A percentile compares a stretch with the other conserved stretches of the same genome.
Evolutionary conservation across 2,329 filamentous ascomycete species (phyloP).

Genomic region (Nemania serpens): DNA sequence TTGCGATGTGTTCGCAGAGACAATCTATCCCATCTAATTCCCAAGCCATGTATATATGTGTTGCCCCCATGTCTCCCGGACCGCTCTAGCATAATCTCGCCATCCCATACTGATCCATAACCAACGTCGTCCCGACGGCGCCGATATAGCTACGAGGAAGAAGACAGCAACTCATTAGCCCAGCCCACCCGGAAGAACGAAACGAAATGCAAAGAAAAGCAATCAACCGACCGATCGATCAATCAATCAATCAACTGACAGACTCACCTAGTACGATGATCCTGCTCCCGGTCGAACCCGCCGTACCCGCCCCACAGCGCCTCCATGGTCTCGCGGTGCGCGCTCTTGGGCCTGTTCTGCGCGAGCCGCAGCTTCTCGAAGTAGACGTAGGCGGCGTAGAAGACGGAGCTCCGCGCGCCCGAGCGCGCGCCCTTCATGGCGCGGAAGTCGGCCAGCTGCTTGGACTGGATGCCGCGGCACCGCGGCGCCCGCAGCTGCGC

Average conservation of each 20-base stretch:
- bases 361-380: conserved; percentile 63
- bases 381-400: conserved; percentile 61
- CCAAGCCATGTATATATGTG: too few relatives aligned
- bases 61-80: too few relatives aligned
- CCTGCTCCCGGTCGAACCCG: conserved; percentile 1
- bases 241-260: too few relatives aligned
- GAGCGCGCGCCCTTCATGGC: conserved; percentile 51
- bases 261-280: conserved; percentile 16
- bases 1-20: too few relatives aligned
- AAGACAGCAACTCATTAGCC: too few relatives aligned
- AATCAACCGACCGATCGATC: too few relatives aligned
- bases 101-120: conserved; percentile 9
- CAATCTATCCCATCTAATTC: too few relatives aligned
- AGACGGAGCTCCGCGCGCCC: conserved; percentile 53
- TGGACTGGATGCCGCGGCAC: conserved; percentile 40
- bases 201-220: too few relatives aligned
- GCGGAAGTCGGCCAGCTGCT: conserved; percentile 54
- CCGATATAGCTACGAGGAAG: too few relatives aligned
- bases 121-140: not conserved
- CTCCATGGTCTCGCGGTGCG: conserved; percentile 57
- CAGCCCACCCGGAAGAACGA: too few relatives aligned
- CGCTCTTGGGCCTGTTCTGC: conserved; percentile 56
- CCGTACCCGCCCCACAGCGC: conserved; percentile 26
- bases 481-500: conserved; percentile 43
- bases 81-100: not conserved